phyloP scores from a whole-genome alignment of 2,329 filamentous ascomycete species.

The Aureobasidium leucospermi region DNA sequence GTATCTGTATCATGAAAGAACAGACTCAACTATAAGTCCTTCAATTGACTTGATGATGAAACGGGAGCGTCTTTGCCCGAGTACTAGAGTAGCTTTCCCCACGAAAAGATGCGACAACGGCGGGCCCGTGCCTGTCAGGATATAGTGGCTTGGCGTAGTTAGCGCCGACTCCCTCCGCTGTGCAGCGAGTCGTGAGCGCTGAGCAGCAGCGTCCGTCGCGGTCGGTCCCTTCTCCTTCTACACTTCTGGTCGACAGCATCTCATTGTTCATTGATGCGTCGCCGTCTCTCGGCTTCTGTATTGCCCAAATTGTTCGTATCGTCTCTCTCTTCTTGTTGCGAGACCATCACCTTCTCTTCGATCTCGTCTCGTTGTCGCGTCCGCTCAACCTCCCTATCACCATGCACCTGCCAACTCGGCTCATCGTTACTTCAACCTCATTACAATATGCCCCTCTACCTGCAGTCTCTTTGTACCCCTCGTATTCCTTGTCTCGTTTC shows the following conservation, averaged over 20 bases:
- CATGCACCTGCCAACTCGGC: constrained; percentile 16
- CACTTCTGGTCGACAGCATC: constrained; percentile 9
- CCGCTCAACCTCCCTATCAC: constrained; percentile 21
- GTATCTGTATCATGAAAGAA: too few species aligned
- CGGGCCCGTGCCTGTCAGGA: not conserved
- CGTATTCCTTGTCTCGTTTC: constrained; percentile 3
- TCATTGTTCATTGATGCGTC: constrained; percentile 7
- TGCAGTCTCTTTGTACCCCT: constrained; percentile 20
- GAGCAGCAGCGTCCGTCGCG: not conserved
- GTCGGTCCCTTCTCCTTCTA: not conserved
- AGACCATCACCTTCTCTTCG: not conserved
- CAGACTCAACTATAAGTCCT: too few species aligned
- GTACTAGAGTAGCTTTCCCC: not conserved
- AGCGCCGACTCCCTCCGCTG: not conserved
- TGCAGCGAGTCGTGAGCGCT: not conserved
- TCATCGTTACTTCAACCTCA: constrained; percentile 15
- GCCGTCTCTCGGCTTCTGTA: constrained; percentile 2
- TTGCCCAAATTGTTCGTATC: constrained; percentile 17
- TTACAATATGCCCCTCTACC: constrained; percentile 4
- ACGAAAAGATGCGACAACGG: not conserved
- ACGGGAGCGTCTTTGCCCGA: not conserved
- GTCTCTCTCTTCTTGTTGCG: constrained; percentile 12
- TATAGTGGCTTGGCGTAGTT: not conserved
- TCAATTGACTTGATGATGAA: not conserved
- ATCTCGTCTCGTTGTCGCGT: constrained; percentile 17